Base-by-base conservation (phyloP, 306 rosid genomes). In the Quercus glauca region DNA sequence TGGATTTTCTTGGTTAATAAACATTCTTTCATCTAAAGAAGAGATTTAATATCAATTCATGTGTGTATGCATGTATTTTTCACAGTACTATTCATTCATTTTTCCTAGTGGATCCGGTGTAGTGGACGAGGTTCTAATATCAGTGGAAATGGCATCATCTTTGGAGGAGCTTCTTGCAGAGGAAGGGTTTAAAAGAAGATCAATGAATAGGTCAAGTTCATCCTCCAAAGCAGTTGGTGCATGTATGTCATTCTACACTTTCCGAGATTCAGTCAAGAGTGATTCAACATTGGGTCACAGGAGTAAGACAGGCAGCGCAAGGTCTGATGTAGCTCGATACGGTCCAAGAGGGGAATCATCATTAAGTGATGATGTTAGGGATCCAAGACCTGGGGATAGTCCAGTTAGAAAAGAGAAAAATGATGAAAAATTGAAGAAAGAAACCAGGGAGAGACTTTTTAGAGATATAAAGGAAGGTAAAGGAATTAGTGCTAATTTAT, bases 101-200 rank as follows among this genome's bases (percentile, higher is more conserved):
- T 55, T 76, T 23, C 74, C 74, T 41, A 78, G 76, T 73, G 51
- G 79, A 81, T 78, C 68, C 19, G 11, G 41, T 73, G 52, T n/a
- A 68, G 14, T 55, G 77, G 57, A 73, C 64, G 29, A 79, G 69
- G 29, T 37, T 73, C 60, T 60, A 69, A 60, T 73, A 52, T 31
- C 77, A 60, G 75, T 71, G 19, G 8, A 73, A 57, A 93, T 93
- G 98, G 86, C 95, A 52, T 87, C 94, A 57, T 90, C 98, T 61
- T 86, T 93, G 86, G 87, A 89, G 82, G 89, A 93, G 72, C 97
- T 93, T 81, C 92, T 93, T 63, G 88, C 87, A 55, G 69, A 84
- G 84, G 98, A 93, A 80, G 98, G 98, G 17, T 93, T 93, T 84
- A 91, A 77, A 80, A 80, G 83, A 73, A 88, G 84, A 85, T 69